A percentile compares a stretch with the other conserved stretches of the same genome.
Evolutionary conservation across 306 rosid genomes (phyloP).

Genomic region (Inga oerstediana): DNA sequence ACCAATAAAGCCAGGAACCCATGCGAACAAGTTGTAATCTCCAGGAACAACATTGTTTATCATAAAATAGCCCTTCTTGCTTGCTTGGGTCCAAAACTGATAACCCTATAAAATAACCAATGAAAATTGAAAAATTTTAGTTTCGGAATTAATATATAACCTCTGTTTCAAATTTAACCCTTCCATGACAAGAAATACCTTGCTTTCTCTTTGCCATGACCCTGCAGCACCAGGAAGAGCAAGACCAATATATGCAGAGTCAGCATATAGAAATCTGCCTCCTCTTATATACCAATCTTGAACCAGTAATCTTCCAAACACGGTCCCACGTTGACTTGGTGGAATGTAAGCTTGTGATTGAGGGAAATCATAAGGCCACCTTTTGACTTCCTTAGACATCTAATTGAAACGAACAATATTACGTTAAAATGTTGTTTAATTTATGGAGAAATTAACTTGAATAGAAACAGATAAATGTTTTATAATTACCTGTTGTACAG

Average conservation of each 20-base stretch:
- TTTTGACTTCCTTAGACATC: constrained; percentile 55
- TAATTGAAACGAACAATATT: constrained; percentile 10
- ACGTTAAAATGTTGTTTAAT: background rate
- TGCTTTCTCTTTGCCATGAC: constrained; percentile 88
- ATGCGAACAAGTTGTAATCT: constrained; percentile 72
- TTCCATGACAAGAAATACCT: constrained; percentile 41
- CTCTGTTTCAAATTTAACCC: background rate
- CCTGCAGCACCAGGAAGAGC: constrained; percentile 74
- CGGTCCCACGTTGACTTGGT: constrained; percentile 59
- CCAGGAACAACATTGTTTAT: constrained; percentile 72
- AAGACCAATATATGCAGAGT: constrained; percentile 65
- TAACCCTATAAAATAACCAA: constrained; percentile 58
- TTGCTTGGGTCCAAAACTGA: constrained; percentile 82
- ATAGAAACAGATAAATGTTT: background rate
- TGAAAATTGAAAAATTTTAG: constrained; percentile 11
- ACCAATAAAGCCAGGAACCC: constrained; percentile 84
- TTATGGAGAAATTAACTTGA: background rate
- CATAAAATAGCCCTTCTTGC: constrained; percentile 53
- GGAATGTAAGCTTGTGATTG: constrained; percentile 51
- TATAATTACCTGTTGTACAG: constrained; percentile 54
- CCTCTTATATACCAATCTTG: constrained; percentile 56
- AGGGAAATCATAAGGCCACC: constrained; percentile 80
- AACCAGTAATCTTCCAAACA: constrained; percentile 60
- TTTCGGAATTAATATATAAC: constrained; percentile 72
- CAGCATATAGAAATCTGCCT: constrained; percentile 36